These are phyloP conservation scores for Zopfia rhizophila DNA, from an alignment of 2,329 filamentous ascomycete genomes.

Conservation along the genomic window DNA sequence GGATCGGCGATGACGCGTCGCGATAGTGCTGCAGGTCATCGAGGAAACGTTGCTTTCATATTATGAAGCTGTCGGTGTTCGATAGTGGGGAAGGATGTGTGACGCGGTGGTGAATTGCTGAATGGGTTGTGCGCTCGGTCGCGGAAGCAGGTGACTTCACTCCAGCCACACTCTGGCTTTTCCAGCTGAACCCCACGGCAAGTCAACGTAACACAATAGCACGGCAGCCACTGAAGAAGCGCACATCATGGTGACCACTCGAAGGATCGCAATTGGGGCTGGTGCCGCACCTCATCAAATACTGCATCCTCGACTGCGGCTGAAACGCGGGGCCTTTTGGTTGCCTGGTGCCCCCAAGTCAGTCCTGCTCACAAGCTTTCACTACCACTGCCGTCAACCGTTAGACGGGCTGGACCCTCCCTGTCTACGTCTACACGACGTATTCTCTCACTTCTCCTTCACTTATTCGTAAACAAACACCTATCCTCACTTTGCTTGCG, in stretches of 20 bases:
- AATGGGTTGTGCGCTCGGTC: too few species aligned
- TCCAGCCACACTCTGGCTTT: too few species aligned
- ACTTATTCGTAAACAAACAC: not conserved
- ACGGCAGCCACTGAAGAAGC: not conserved
- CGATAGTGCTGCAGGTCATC: slow-evolving; percentile 12
- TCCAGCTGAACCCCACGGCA: too few species aligned
- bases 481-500: slow-evolving; percentile 21
- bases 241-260: slow-evolving; percentile 1
- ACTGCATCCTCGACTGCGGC: not conserved
- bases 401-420: slow-evolving; percentile 14
- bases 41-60: too few species aligned
- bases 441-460: slow-evolving; percentile 6
- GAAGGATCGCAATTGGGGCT: not conserved
- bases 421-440: slow-evolving; percentile 3
- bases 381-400: slow-evolving; percentile 28
- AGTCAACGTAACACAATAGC: not conserved
- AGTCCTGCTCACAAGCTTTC: slow-evolving; percentile 20
- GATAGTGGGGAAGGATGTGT: too few species aligned
- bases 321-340: slow-evolving; percentile 32
- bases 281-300: not conserved
- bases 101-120: too few species aligned
- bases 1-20: slow-evolving; percentile 20
- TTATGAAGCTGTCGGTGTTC: too few species aligned
- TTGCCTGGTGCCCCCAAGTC: slow-evolving; percentile 23
- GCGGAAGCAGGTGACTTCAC: too few species aligned